Base-by-base conservation (phyloP, 805 yeast genomes). In the Candida maltosa region DNA sequence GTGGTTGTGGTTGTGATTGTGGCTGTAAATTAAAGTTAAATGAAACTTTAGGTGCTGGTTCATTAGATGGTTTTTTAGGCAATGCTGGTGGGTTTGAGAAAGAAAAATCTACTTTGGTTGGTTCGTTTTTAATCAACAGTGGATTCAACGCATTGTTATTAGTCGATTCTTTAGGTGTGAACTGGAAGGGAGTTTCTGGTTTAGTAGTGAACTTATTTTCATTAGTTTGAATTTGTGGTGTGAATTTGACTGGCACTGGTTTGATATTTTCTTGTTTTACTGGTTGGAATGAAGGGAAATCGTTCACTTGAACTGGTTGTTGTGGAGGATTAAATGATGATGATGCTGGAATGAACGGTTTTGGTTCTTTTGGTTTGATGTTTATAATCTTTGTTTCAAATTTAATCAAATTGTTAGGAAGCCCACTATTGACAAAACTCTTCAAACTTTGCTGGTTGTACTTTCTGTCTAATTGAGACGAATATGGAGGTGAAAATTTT, bases 401-500 rank as follows among this genome's bases (percentile, higher is more conserved):
- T 49, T 46, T 32, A 65, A 53, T 24, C 55, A 39, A n/a, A 7
- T 41, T 32, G 37, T 64, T 65, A 3, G 62, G 46, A 24, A 41
- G 40, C 1, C 73, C 73, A 20, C 52, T 40, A 34, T 65, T 64
- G 4, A 67, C 56, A 27, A 62, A 57, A n/a, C 39, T 40, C 19
- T 51, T 49, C 19, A 56, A 43, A 5, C 45, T 38, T 18, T 35
- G 42, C 5, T 57, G 54, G 8, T 40, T 41, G 11, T 56, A 44
- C 18, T 42, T 44, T n/a, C 52, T 41, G 36, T 62, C 60, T 23
- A 68, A 37, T 37, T 56, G 61, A 0, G 45, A 33, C 1, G 72
- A 64, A 38, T 53, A 60, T 0, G 65, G 47, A 23, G 56, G 71
- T 1, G 66, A 30, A n/a, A 54, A 39, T 31, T 56, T 63, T 6